These are phyloP conservation scores for Kandelia obovata DNA, from an alignment of 345 rosid genomes.

Conservation along the genomic window DNA sequence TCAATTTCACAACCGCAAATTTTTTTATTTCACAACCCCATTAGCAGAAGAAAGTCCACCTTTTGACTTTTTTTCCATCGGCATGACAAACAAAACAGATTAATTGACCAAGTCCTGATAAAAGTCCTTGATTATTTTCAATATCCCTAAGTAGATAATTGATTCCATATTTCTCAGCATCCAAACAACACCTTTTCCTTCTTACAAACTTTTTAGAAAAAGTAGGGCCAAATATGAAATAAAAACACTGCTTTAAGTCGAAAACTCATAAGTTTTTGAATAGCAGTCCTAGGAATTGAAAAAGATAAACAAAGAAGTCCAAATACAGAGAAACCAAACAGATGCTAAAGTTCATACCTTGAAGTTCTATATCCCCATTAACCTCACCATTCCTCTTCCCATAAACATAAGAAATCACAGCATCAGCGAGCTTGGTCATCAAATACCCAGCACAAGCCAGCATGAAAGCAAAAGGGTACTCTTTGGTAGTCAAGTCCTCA, in stretches of 20 bases:
- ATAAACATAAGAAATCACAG: constrained; percentile 43
- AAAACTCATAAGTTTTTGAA: no score
- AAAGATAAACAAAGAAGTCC: background rate
- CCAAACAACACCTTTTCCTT: background rate
- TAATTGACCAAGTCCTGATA: no score
- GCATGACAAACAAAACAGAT: no score
- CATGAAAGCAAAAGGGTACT: constrained; percentile 86
- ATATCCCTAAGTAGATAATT: background rate
- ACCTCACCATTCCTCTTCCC: constrained; percentile 20
- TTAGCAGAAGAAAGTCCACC: no score
- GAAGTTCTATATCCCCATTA: constrained; percentile 47
- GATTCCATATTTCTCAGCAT: background rate
- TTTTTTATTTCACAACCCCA: no score
- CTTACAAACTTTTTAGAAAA: background rate
- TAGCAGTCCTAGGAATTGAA: no score
- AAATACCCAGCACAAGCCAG: constrained; percentile 70
- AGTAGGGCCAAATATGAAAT: background rate
- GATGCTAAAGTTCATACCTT: constrained; percentile 34
- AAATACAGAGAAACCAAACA: background rate
- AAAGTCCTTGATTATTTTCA: background rate
- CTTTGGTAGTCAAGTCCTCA: constrained; percentile 40
- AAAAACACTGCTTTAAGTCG: no score
- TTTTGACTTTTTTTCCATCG: no score
- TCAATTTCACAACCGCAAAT: no score
- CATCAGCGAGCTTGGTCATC: constrained; percentile 76